Evolutionary conservation across 2,329 filamentous ascomycete genomes (phyloP), one percentile per base, ranked within the genome.

Genomic region (Davidsoniella virescens): DNA sequence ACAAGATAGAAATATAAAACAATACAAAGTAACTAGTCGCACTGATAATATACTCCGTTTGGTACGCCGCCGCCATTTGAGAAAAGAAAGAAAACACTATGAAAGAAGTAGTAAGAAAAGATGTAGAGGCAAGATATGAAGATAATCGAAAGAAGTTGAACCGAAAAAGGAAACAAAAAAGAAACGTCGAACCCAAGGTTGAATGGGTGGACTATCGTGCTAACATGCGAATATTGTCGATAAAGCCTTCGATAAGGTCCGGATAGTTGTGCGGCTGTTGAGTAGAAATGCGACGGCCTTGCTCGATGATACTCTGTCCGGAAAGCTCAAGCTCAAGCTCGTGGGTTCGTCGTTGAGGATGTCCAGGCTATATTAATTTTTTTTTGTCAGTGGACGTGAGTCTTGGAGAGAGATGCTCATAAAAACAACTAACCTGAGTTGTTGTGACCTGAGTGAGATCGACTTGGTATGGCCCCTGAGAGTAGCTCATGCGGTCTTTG

Each of bases 401-500:
- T 43, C 2, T 20, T 3, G 16, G 16, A 9, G 10, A 50, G 43
- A 40, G 37, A 52, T 8, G 29, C n/a, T 45, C 43, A 42, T 50
- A 33, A 20, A 47, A 10, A 36, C 18, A 41, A 62, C 67, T 54
- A 62, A 70, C 68, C 26, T 58, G 56, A 5, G 60, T 60, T 46
- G 71, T 72, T 9, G 79, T 83, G 40, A 98, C 92, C 63, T 95
- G 88, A 0, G 92, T 98, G 47, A 98, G 69, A 64, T 98, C 92
- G 57, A 98, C 75, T 62, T 92, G 85, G 62, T 93, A 95, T 49
- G 78, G 79, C 39, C 87, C 74, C 62, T 96, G 93, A 8, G 74
- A 80, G 65, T 98, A 98, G 61, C 85, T 93, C 61, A 98, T 70
- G 16, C 92, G 78, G 64, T 98, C 88, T 64, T 98, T 98, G 57